These are phyloP conservation scores for Aegle marmelos DNA, from an alignment of 345 rosid genomes.

Conservation along the genomic window DNA sequence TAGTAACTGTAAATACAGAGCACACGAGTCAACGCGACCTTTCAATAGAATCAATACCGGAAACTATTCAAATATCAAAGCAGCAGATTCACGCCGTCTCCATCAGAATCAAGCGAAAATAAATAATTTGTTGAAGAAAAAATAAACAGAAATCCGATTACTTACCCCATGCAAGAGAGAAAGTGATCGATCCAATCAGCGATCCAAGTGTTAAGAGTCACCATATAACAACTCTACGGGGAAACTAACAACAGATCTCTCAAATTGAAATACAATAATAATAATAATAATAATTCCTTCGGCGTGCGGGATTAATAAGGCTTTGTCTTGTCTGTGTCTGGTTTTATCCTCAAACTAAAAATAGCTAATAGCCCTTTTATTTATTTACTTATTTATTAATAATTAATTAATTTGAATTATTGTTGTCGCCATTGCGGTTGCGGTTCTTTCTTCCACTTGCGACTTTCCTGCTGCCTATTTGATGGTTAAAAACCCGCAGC, in stretches of 20 bases:
- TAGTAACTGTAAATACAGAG: not conserved
- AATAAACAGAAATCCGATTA: constrained; percentile 3
- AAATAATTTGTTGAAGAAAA: not conserved
- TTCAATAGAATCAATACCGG: not conserved
- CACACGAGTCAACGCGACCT: constrained; percentile 2
- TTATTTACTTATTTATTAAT: too few species aligned
- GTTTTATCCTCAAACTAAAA: not conserved
- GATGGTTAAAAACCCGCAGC: too few species aligned
- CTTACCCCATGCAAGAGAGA: constrained; percentile 60
- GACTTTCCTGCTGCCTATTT: not conserved
- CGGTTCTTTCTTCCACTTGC: not conserved
- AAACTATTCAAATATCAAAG: not conserved
- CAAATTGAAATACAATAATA: not conserved
- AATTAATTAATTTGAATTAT: not conserved
- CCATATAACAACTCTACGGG: constrained; percentile 24
- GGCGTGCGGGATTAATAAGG: too few species aligned
- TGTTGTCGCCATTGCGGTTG: not conserved
- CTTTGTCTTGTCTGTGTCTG: too few species aligned
- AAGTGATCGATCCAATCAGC: constrained; percentile 51
- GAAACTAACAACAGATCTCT: not conserved
- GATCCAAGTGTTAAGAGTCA: constrained; percentile 26
- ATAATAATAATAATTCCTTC: too few species aligned
- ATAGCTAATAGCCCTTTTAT: too few species aligned
- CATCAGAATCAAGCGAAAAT: not conserved
- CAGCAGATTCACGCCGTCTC: not conserved